These are phyloP conservation scores for Lentinus tigrinus DNA, from an alignment of 768 basidiomycete species.

Conservation along the genomic window DNA sequence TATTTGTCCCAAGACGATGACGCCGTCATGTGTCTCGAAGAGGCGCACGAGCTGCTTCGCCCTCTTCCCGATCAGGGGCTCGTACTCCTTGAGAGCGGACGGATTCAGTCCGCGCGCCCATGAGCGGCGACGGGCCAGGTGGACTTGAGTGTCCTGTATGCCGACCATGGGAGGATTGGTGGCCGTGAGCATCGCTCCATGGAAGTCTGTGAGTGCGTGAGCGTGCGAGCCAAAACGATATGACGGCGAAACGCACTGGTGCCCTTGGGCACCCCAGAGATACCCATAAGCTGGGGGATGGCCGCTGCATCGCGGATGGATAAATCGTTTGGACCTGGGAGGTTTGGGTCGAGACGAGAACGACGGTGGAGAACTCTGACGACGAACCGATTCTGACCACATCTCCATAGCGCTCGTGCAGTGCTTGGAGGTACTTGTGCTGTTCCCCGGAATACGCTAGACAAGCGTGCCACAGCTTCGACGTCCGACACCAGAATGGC, in stretches of 20 bases:
- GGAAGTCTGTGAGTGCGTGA: neutral
- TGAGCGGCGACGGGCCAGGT: constrained; percentile 36
- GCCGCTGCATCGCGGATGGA: constrained; percentile 37
- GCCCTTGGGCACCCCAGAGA: constrained; percentile 44
- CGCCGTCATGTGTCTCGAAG: constrained; percentile 22
- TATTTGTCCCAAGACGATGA: constrained; percentile 32
- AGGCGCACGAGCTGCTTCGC: constrained; percentile 40
- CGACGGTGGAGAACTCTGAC: neutral
- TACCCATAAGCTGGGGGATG: constrained; percentile 26
- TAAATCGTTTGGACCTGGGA: constrained; percentile 44
- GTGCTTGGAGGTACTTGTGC: constrained; percentile 26
- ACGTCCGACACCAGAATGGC: constrained; percentile 26
- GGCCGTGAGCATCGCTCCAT: neutral
- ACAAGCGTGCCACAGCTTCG: constrained; percentile 28
- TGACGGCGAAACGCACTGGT: constrained; percentile 32
- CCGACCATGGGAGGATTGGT: neutral
- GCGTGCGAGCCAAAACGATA: neutral
- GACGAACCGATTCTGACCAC: constrained; percentile 35
- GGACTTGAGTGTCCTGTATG: constrained; percentile 20
- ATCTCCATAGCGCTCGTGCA: constrained; percentile 38
- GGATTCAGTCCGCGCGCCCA: constrained; percentile 50
- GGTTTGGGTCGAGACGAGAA: neutral
- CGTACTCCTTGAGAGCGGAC: constrained; percentile 46
- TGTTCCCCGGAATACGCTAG: constrained; percentile 25
- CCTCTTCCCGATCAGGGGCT: constrained; percentile 36